Evolutionary conservation across 768 basidiomycete species (phyloP), one percentile per base, ranked within the genome.

Genomic region (Russula foetens): DNA sequence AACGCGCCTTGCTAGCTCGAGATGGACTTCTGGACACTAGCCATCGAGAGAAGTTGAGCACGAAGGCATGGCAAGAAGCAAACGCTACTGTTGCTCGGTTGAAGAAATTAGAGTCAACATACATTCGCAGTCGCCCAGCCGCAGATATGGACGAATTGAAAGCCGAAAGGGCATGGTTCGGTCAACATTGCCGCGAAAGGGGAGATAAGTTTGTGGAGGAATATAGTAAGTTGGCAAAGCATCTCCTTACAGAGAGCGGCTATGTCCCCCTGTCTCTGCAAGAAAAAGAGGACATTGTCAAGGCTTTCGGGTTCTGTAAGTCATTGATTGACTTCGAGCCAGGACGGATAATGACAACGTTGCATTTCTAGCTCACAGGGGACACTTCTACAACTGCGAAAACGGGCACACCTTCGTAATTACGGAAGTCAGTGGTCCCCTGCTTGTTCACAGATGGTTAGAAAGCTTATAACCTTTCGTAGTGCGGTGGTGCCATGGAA

Each of bases 401-500:
- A n/a, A n/a, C n/a, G n/a, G n/a, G n/a, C n/a, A n/a, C n/a, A n/a
- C n/a, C n/a, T n/a, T 82, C 57, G 79, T 82, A 2, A 86, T 87
- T 33, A 71, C 68, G 0, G 79, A 85, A 68, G 82, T 85, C 59
- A 29, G 73, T 64, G 11, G 23, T 17, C 0, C 53, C 7, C 43
- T 8, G 31, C 11, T n/a, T n/a, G n/a, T 24, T 31, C 9, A n/a
- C 23, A 7, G 17, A 7, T n/a, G 19, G 21, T 23, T 58, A 63
- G 62, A 45, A n/a, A 26, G 45, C 35, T 55, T 5, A 56, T 33
- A 21, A 28, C 17, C 28, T 41, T 12, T 50, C 24, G 15, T 58
- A 85, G 83, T 86, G 84, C 52, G 84, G 84, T n/a, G 82, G 82
- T 1, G 84, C 83, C 0, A 79, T 75, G 74, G 23, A 80, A 64